phyloP scores from a whole-genome alignment of 176 grass and related monocot genomes.

The Avena insularis region DNA sequence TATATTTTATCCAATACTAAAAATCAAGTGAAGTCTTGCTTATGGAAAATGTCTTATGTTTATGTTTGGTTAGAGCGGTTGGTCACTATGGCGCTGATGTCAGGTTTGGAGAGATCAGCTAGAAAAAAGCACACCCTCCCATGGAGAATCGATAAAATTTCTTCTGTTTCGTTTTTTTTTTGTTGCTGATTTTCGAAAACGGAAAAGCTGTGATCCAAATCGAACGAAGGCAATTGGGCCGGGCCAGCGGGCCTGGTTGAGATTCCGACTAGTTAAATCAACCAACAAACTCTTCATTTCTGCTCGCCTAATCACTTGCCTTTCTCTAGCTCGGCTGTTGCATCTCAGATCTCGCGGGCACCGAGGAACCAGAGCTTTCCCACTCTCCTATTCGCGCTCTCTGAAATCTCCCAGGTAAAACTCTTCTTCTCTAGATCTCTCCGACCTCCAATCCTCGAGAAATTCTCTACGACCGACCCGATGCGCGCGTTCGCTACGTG shows the following conservation, averaged over 20 bases:
- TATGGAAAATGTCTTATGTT: no score
- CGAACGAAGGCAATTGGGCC: background rate
- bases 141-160: no score
- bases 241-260: background rate
- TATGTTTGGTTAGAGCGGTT: no score
- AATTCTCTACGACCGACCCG: background rate
- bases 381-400: background rate
- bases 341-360: conserved; percentile 40
- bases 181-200: no score
- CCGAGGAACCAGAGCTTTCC: conserved; percentile 8
- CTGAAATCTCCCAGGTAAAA: conserved; percentile 27
- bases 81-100: no score
- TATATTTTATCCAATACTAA: no score
- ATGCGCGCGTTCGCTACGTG: background rate
- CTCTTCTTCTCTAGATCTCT: conserved; percentile 9
- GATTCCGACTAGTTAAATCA: background rate
- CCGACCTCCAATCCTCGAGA: background rate
- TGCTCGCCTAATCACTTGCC: background rate
- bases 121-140: no score
- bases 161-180: no score
- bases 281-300: conserved; percentile 12
- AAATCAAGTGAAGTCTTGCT: no score
- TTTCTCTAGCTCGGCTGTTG: conserved; percentile 16
- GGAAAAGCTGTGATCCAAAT: no score
- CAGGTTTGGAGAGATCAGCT: no score